Percentiles rank a stretch among this genome's conserved stretches.
Evolutionary conservation across 495 filamentous ascomycete genomes (phyloP).

Genomic region (Massariosphaeria phaeospora): DNA sequence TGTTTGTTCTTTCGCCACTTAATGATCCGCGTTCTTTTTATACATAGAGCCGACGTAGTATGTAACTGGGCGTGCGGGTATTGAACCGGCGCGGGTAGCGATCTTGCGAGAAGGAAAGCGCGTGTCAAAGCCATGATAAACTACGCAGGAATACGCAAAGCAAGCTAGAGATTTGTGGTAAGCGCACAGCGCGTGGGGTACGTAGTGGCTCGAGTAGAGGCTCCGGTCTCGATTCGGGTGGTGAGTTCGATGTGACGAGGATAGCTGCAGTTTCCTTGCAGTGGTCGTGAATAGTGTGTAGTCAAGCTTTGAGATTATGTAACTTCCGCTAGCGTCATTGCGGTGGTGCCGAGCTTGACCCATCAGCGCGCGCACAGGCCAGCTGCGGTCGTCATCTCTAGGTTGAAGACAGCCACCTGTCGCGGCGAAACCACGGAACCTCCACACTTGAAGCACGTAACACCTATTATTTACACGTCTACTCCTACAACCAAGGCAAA

Average conservation of each 20-base stretch:
- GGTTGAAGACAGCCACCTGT: constrained; percentile 19
- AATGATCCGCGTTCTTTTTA: too few species aligned
- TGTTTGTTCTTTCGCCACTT: too few species aligned
- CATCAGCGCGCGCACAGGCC: constrained; percentile 14
- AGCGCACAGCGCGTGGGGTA: too few species aligned
- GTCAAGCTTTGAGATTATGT: constrained; percentile 19
- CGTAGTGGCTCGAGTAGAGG: too few species aligned
- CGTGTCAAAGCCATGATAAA: not conserved
- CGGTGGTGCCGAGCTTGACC: constrained; percentile 17
- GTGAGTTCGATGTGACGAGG: not conserved
- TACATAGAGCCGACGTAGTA: not conserved
- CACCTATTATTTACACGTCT: not conserved
- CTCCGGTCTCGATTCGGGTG: not conserved
- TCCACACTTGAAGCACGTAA: too few species aligned
- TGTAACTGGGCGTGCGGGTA: not conserved
- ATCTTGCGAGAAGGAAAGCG: not conserved
- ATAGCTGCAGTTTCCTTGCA: not conserved
- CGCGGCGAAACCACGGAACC: constrained; percentile 10
- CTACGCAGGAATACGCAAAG: not conserved
- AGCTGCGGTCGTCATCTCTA: constrained; percentile 26
- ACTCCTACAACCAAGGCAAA: not conserved
- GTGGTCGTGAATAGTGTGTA: constrained; percentile 18
- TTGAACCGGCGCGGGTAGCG: not conserved
- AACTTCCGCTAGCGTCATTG: not conserved
- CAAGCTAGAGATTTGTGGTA: not conserved